phyloP scores from a whole-genome alignment of 2,329 filamentous ascomycete genomes.

The Sporothrix curviconia region DNA sequence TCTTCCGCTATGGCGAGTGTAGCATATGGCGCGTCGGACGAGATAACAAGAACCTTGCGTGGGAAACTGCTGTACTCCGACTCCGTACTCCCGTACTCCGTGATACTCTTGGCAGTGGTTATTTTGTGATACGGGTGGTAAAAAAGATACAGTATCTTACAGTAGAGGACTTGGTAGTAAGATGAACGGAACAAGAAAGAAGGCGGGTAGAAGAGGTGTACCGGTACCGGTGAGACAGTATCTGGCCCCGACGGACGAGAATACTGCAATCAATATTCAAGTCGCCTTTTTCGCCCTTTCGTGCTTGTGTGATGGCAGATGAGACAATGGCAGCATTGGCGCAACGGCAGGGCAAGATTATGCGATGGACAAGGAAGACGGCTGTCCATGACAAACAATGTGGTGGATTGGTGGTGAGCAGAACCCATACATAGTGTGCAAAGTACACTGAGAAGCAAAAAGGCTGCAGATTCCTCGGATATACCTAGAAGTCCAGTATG shows the following conservation, averaged over 20 bases:
- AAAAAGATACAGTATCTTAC: too few relatives aligned
- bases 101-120: too few relatives aligned
- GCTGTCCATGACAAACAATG: neutral
- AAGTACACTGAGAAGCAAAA: neutral
- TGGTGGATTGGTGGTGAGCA: neutral
- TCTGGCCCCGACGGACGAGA: too few relatives aligned
- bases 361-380: neutral
- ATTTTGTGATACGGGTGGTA: too few relatives aligned
- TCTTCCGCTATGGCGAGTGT: neutral
- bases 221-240: too few relatives aligned
- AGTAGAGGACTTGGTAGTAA: too few relatives aligned
- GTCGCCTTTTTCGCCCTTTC: too few relatives aligned
- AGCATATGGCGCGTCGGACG: neutral
- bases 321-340: neutral
- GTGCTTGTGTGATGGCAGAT: neutral
- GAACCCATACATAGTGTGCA: neutral
- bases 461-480: neutral
- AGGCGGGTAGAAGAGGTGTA: too few relatives aligned
- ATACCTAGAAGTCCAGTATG: neutral
- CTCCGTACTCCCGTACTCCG: too few relatives aligned
- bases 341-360: neutral
- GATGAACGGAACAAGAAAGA: too few relatives aligned
- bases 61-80: too few relatives aligned
- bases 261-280: too few relatives aligned
- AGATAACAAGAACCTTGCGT: conserved; percentile 9